Evolutionary conservation across 345 rosid species (phyloP), one percentile per base, ranked within the genome.

Genomic region (Linum tenue): DNA sequence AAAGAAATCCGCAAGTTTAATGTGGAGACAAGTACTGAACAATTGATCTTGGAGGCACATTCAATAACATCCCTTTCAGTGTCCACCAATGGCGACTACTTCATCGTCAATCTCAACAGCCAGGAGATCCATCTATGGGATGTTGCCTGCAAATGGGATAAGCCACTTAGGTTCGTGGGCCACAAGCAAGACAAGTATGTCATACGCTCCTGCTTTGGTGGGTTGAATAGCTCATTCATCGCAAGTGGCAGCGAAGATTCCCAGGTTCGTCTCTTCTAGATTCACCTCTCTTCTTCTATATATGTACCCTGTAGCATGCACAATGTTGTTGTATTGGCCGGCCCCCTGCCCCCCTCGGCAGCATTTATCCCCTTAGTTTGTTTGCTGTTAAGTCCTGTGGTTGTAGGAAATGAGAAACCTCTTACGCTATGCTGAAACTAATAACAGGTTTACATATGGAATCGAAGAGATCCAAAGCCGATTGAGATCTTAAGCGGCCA

Each of bases 111-210:
- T 79, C 81, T 90, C 57, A 87, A 84, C 69, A 80, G 90, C 72
- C 85, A 90, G 75, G 96, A 84, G 87, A 90, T 92, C 64, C 97
- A 92, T 81, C 70, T 90, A 73, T 85, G 97, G 90, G 98, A 90
- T 77, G 82, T 86, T 76, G 86, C 86, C 37, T 88, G 91, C 55
- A 78, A 85, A 65, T 80, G 85, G 80, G 69, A 76, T 70, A 76
- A 74, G 55, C 87, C 97, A 35, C 36, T 80, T 56, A 84, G 75
- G 72, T 87, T 84, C 62, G 68, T 42, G 7, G 97, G 98, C 68
- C 98, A 92, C 72, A 71, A 76, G 71, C 94, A 90, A 71, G 78
- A 79, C 76, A 84, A 85, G 66, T 87, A 87, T 53, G 94, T 92
- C 22, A 87, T 90, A 66, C 77, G 96, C 2, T 90, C 97, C 64